Evolutionary conservation across 2,329 filamentous ascomycete species (phyloP).

Genomic region (Karstenula rhodostoma): DNA sequence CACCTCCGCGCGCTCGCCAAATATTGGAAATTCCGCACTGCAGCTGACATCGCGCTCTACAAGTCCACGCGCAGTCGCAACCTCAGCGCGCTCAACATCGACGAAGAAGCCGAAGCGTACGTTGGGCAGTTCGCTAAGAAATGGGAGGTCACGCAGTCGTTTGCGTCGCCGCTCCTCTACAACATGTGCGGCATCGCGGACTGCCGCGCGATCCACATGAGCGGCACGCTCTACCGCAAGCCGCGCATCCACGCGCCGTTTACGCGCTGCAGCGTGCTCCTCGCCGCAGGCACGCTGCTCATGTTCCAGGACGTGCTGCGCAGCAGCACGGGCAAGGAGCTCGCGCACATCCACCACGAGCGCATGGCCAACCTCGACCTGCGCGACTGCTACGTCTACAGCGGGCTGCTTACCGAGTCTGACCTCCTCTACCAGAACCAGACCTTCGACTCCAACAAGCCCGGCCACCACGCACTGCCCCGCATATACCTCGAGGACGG

Average conservation of each 20-base stretch:
- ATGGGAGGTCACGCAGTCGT: conserved; percentile 72
- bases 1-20: conserved; percentile 64
- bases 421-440: conserved; percentile 71
- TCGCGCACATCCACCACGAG: conserved; percentile 69
- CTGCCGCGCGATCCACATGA: conserved; percentile 69
- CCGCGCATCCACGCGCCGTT: conserved; percentile 69
- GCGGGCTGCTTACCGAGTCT: conserved; percentile 67
- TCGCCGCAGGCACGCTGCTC: conserved; percentile 67
- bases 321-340: conserved; percentile 61
- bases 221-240: conserved; percentile 70
- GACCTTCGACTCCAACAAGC: conserved; percentile 69
- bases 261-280: conserved; percentile 66
- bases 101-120: conserved; percentile 70
- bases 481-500: conserved; percentile 67
- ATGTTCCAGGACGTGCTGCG: conserved; percentile 69
- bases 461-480: conserved; percentile 66
- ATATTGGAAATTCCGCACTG: conserved; percentile 68
- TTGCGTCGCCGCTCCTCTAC: conserved; percentile 70
- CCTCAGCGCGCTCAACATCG: conserved; percentile 66
- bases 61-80: conserved; percentile 66
- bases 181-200: conserved; percentile 71
- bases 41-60: conserved; percentile 65
- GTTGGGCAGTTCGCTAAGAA: conserved; percentile 73
- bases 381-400: conserved; percentile 71
- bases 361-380: conserved; percentile 67